phyloP scores from a whole-genome alignment of 2,329 filamentous ascomycete species.

The Neoarthrinium moseri region DNA sequence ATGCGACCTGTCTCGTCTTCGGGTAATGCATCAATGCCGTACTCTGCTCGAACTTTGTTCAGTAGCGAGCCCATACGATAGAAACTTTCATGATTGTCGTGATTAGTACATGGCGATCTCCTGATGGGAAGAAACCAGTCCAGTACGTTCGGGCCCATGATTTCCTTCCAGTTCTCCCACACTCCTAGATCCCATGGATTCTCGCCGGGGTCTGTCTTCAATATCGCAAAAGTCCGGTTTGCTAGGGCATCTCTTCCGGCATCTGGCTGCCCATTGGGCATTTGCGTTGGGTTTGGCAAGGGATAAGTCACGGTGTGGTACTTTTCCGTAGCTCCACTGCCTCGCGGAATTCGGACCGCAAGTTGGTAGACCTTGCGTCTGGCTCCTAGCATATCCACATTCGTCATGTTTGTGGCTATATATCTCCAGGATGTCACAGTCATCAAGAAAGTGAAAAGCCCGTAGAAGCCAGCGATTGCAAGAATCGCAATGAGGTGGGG shows the following conservation, averaged over 20 bases:
- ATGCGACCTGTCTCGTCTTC: conserved; percentile 20
- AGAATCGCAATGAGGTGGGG: conserved; percentile 66
- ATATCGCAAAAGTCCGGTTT: conserved; percentile 72
- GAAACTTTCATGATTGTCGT: conserved; percentile 64
- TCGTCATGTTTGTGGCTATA: conserved; percentile 73
- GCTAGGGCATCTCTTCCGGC: conserved; percentile 44
- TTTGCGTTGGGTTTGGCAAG: conserved; percentile 32
- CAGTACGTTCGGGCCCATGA: conserved; percentile 70
- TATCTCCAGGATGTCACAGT: conserved; percentile 68
- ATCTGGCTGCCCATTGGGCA: conserved; percentile 14
- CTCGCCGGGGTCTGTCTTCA: conserved; percentile 69
- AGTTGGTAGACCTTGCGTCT: conserved; percentile 66
- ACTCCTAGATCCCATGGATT: conserved; percentile 83
- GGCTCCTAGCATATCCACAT: conserved; percentile 73
- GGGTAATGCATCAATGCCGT: conserved; percentile 27
- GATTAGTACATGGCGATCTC: conserved; percentile 70
- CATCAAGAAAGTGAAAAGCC: conserved; percentile 80
- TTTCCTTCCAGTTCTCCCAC: conserved; percentile 69
- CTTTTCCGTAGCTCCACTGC: conserved; percentile 36
- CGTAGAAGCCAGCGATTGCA: conserved; percentile 69
- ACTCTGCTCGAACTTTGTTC: conserved; percentile 48
- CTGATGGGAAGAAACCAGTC: conserved; percentile 83
- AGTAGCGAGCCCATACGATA: conserved; percentile 67
- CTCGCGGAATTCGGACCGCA: conserved; percentile 67
- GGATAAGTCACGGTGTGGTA: conserved; percentile 61